Conservation (phyloP, 495 filamentous ascomycete species). For the Penicillium canariense region DNA sequence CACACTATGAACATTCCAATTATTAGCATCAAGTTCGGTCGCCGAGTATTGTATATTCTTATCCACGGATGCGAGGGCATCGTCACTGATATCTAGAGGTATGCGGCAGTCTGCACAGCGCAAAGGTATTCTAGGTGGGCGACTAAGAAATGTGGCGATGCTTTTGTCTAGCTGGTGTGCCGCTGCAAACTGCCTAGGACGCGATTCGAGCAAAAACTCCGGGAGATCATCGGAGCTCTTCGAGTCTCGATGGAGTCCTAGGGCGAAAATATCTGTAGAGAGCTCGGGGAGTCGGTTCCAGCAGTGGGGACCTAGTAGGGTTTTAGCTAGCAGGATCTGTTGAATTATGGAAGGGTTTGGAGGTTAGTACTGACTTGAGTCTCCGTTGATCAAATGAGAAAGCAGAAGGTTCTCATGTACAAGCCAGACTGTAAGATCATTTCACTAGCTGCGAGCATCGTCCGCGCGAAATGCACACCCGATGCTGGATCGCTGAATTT, state of each 20-base stretch:
- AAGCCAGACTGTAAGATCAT: slow-evolving; percentile 35
- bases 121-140: slow-evolving; percentile 50
- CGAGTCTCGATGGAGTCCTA: slow-evolving; percentile 54
- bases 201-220: slow-evolving; percentile 44
- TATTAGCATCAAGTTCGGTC: slow-evolving; percentile 32
- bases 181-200: slow-evolving; percentile 48
- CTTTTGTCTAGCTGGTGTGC: slow-evolving; percentile 51
- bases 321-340: neutral
- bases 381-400: slow-evolving; percentile 21
- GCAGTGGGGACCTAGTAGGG: slow-evolving; percentile 18
- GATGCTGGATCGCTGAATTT: slow-evolving; percentile 6
- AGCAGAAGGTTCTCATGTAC: slow-evolving; percentile 31
- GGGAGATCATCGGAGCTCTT: slow-evolving; percentile 27
- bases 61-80: slow-evolving; percentile 31
- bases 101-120: slow-evolving; percentile 51
- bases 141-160: slow-evolving; percentile 50
- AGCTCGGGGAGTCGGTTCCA: slow-evolving; percentile 35
- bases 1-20: slow-evolving; percentile 49
- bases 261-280: slow-evolving; percentile 43
- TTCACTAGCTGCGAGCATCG: slow-evolving; percentile 33
- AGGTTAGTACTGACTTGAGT: slow-evolving; percentile 27
- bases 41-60: neutral
- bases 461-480: slow-evolving; percentile 21
- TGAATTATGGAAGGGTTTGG: neutral
- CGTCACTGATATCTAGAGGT: slow-evolving; percentile 54